Conservation (phyloP, 306 rosid genomes). For the Casuarina cunninghamiana region DNA sequence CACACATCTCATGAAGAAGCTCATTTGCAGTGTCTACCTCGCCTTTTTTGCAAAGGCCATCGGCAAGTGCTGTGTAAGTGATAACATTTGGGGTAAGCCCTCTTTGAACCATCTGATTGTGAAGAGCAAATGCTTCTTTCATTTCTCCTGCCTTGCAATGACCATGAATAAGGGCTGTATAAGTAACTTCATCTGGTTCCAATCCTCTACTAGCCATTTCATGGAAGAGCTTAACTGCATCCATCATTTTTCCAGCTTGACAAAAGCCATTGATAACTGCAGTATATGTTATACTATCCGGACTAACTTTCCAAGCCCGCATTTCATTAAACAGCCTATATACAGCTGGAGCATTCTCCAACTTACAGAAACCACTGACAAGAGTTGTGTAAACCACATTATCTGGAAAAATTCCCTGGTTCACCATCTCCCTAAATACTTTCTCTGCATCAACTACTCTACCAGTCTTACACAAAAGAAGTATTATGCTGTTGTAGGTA, state of each 20-base stretch:
- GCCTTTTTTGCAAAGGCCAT: conserved; percentile 80
- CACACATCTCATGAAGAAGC: conserved; percentile 80
- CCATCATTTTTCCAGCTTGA: conserved; percentile 62
- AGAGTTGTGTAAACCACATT: conserved; percentile 77
- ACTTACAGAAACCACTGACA: conserved; percentile 64
- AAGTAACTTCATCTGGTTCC: conserved; percentile 80
- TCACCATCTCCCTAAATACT: conserved; percentile 61
- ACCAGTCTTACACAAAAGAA: conserved; percentile 62
- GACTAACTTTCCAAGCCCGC: conserved; percentile 50
- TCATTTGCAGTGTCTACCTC: conserved; percentile 78
- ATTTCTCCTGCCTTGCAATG: conserved; percentile 78
- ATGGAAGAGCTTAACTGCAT: conserved; percentile 50
- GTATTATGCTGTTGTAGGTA: conserved; percentile 59
- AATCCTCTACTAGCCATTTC: conserved; percentile 65
- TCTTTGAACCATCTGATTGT: conserved; percentile 73
- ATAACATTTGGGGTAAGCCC: conserved; percentile 70
- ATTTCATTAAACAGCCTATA: conserved; percentile 63
- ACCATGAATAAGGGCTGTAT: conserved; percentile 74
- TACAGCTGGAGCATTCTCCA: conserved; percentile 56
- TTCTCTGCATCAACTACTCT: conserved; percentile 54
- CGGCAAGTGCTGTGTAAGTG: conserved; percentile 79
- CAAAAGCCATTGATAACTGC: conserved; percentile 71
- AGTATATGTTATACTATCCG: conserved; percentile 70
- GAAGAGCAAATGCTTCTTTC: conserved; percentile 72
- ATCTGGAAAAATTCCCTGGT: conserved; percentile 57